Base-by-base conservation (phyloP, 768 basidiomycete genomes). In the Clathrus columnatus region DNA sequence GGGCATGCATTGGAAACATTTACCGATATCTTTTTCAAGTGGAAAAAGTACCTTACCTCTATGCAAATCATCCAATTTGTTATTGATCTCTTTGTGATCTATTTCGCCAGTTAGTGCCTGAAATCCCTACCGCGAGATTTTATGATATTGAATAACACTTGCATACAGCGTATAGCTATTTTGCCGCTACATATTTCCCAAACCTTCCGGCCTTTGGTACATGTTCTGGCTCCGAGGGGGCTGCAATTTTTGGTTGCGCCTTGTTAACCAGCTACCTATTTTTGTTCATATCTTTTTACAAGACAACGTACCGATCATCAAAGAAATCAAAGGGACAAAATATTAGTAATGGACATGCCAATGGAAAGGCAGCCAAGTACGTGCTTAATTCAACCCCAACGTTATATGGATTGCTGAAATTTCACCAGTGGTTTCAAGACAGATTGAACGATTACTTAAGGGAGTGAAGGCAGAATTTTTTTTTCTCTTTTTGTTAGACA, bases 21-120 rank as follows among this genome's bases (percentile, higher is more conserved):
- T 42, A 24, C 5, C 18, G n/a, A 24, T 54, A 55, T 30, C 24
- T 56, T 10, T 52, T 27, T 48, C 21, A 64, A 94, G 95, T 99
- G 96, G 96, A 99, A 99, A 77, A 93, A 93, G 71, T 93, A 99
- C 71, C 71, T 98, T 59, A 99, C 96, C 41, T 83, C 80, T 23
- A 87, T 99, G 85, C 96, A 99, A 74, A 99, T 99, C 63, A 78
- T 78, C 21, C 96, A 99, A 72, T 99, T 98, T 68, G 70, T 98
- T 60, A 84, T 98, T 65, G 95, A 99, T 72, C 73, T 99, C 18
- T 79, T 79, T 69, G 72, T 87, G 55, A 90, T 94, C 59, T 98
- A 96, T 77, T 96, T 94, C 62, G 96, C 91, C 66, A 93, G 94
- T 91, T 66, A 63, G 93, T 85, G 54, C 50, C 60, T n/a, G 10